Evolutionary conservation across 2,329 filamentous ascomycete genomes (phyloP), one percentile per base, ranked within the genome.

Genomic region (Fusarium abutilonis): DNA sequence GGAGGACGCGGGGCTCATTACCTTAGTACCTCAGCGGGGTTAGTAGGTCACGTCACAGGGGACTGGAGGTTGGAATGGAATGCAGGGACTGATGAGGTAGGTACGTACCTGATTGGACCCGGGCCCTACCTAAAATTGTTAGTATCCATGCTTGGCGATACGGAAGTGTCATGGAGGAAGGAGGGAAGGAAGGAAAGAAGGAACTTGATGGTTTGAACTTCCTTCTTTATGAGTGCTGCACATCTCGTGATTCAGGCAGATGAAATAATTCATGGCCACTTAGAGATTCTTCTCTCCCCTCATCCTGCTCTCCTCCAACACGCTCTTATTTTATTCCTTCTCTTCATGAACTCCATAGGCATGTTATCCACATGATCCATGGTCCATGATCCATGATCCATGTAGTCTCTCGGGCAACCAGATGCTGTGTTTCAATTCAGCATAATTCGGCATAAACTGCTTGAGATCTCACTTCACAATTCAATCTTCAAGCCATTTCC

Each of bases 391-490:
- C 63, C 59, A 53, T 64, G 59, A 66, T 64, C 63, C 55, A 53
- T 64, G 59, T 61, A 64, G 63, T 66, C 63, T 61, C 63, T 66
- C 63, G 21, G 63, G 63, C 63, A 66, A 66, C 63, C 63, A 66
- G 32, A 42, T 52, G 48, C 55, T 51, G 45, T 64, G 52, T 64
- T 44, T 66, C 40, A 66, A 61, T 61, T 29, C 44, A 60, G 23
- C 59, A 51, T 64, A 47, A 61, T 14, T n/a, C 31, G 11, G 28
- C 28, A 29, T 29, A 29, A 29, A 58, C 61, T 34, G 41, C 39
- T 23, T 45, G 50, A 34, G 31, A 43, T 47, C 48, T 48, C 44
- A 56, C 47, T 48, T 48, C 52, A 31, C 50, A 53, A 39, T 55
- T 60, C 42, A 50, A 54, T 45, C 23, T 53, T 38, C 60, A 54